Percentiles rank a stretch among this genome's conserved stretches.
Evolutionary conservation across 768 basidiomycete species (phyloP).

Genomic region (Leccinum pellstonianum): DNA sequence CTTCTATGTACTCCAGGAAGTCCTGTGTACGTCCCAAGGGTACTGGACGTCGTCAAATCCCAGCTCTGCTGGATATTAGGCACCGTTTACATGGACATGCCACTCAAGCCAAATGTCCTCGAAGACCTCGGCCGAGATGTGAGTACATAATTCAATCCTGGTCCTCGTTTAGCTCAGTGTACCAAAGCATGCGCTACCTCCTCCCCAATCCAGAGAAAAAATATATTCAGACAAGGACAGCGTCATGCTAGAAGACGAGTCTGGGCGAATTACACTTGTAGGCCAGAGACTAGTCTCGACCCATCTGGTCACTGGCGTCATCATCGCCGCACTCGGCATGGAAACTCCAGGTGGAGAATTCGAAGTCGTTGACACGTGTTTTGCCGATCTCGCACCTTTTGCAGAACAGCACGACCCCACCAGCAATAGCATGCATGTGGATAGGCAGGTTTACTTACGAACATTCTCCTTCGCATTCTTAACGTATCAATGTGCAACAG

Average conservation of each 20-base stretch:
- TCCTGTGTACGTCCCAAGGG: conserved; percentile 70
- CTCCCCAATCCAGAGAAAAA: conserved; percentile 74
- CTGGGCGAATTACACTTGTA: conserved; percentile 85
- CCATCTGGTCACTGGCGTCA: conserved; percentile 84
- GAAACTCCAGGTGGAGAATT: conserved; percentile 91
- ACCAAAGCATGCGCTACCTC: conserved; percentile 80
- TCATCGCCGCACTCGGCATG: conserved; percentile 85
- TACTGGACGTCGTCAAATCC: conserved; percentile 84
- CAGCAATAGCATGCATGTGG: conserved; percentile 62
- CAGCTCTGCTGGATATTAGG: conserved; percentile 89
- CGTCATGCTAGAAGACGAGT: conserved; percentile 94
- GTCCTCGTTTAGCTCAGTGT: conserved; percentile 5
- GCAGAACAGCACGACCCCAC: conserved; percentile 22
- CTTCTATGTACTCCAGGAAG: conserved; percentile 43
- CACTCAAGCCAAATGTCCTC: conserved; percentile 96
- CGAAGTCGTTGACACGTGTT: conserved; percentile 88
- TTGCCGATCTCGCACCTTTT: conserved; percentile 72
- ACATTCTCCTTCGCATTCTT: conserved; percentile 5
- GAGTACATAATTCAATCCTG: conserved; percentile 32
- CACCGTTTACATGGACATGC: conserved; percentile 99
- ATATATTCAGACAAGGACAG: conserved; percentile 75
- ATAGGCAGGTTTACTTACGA: conserved; percentile 42
- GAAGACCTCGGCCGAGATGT: conserved; percentile 94
- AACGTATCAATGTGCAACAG: conserved; percentile 13
- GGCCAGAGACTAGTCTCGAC: conserved; percentile 65